phyloP scores from a whole-genome alignment of 2,329 filamentous ascomycete species.

The Mycosphaerelloides madeirae region DNA sequence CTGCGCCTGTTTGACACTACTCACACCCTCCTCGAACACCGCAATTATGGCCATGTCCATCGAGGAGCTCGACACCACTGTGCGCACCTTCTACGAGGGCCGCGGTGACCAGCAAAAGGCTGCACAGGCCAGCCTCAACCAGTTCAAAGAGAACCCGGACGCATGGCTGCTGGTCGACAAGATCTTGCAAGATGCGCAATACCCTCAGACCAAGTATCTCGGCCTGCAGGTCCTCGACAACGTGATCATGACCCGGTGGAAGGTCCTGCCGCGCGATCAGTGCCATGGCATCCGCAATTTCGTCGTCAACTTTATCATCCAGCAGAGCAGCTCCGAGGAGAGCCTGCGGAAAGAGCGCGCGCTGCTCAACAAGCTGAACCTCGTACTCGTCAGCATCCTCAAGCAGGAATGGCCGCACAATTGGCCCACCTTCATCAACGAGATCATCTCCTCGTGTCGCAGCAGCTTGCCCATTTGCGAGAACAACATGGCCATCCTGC shows the following conservation, averaged over 20 bases:
- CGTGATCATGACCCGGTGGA: conserved; percentile 99
- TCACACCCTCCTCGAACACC: conserved; percentile 12
- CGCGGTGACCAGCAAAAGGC: conserved; percentile 95
- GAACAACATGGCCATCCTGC: conserved; percentile 99
- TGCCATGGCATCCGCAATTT: conserved; percentile 98
- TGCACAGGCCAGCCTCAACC: conserved; percentile 83
- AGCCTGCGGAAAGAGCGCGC: conserved; percentile 77
- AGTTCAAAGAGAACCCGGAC: conserved; percentile 99
- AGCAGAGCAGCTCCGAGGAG: conserved; percentile 86
- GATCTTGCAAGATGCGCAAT: conserved; percentile 87
- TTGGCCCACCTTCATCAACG: conserved; percentile 99
- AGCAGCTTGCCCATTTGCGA: conserved; percentile 96
- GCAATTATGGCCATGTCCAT: conserved; percentile 64
- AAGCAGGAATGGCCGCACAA: conserved; percentile 99
- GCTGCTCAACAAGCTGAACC: conserved; percentile 94
- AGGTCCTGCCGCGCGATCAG: conserved; percentile 91
- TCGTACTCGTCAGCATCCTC: conserved; percentile 92
- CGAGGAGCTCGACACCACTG: conserved; percentile 91
- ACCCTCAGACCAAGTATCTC: conserved; percentile 95
- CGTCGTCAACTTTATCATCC: conserved; percentile 96
- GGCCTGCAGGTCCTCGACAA: conserved; percentile 95
- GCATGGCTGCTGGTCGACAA: conserved; percentile 97
- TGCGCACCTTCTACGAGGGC: conserved; percentile 96
- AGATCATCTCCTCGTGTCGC: conserved; percentile 95
- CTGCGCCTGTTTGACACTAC: conserved; percentile 19